Conservation (phyloP, 228 moss, liverwort and hornwort species). For the Sphagnum magellanicum region DNA sequence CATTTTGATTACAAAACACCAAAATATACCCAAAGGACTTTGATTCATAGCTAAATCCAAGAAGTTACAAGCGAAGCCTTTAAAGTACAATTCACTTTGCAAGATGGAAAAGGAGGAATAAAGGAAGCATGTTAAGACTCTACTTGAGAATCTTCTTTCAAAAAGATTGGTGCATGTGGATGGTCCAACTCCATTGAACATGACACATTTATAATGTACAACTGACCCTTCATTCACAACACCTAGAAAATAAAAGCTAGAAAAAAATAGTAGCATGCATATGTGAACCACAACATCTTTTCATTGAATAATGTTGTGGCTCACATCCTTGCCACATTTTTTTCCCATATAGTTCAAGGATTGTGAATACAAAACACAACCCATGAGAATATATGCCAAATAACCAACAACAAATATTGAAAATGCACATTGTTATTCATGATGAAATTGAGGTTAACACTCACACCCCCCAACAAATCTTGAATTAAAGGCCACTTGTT, state of each 20-base stretch:
- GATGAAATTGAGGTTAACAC: slow-evolving; percentile 10
- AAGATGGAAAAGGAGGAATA: too few relatives aligned
- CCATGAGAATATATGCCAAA: slow-evolving; percentile 35
- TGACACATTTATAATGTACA: slow-evolving; percentile 92
- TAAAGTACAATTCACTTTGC: too few relatives aligned
- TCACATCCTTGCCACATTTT: slow-evolving; percentile 5
- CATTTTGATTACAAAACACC: slow-evolving; percentile 31
- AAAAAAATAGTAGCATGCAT: too few relatives aligned
- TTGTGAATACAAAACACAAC: slow-evolving; percentile 30
- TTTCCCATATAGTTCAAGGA: slow-evolving; percentile 24
- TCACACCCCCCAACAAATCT: slow-evolving; percentile 19
- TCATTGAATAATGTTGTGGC: slow-evolving; percentile 9
- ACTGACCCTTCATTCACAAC: slow-evolving; percentile 49
- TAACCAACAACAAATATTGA: slow-evolving; percentile 26
- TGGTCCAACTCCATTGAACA: slow-evolving; percentile 96
- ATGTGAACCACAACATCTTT: slow-evolving; percentile 19
- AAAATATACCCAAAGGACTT: slow-evolving; percentile 1
- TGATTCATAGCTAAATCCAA: too few relatives aligned
- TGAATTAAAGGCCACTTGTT: slow-evolving; percentile 24
- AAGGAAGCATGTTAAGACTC: too few relatives aligned
- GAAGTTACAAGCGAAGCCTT: too few relatives aligned
- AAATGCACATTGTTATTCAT: slow-evolving; percentile 24
- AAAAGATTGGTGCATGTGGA: slow-evolving; percentile 85
- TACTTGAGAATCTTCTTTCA: slow-evolving; percentile 66
- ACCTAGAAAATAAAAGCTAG: too few relatives aligned